A percentile compares a stretch with the other conserved stretches of the same genome.
Evolutionary conservation across 805 yeast genomes (phyloP).

Genomic region (Yarrowia keelungensis): DNA sequence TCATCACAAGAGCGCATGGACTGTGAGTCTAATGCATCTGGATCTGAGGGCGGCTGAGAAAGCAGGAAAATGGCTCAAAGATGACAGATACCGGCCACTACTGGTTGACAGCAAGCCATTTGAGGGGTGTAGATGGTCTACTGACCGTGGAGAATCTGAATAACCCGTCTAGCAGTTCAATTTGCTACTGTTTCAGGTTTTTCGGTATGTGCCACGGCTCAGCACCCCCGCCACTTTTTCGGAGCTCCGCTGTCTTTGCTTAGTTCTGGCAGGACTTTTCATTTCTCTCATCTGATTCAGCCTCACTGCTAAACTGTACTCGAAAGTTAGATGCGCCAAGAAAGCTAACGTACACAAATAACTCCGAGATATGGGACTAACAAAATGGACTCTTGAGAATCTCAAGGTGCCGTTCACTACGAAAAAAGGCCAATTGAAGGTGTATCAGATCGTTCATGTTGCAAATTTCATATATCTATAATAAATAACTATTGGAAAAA

Average conservation of each 20-base stretch:
- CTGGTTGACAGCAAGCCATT: background rate
- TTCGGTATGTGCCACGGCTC: background rate
- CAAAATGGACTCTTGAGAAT: background rate
- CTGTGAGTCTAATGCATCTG: slow-evolving; percentile 12
- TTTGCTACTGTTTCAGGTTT: background rate
- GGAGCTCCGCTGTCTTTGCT: slow-evolving; percentile 31
- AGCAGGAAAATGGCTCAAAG: slow-evolving; percentile 31
- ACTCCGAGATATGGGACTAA: slow-evolving; percentile 29
- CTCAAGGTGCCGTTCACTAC: slow-evolving; percentile 14
- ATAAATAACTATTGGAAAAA: slow-evolving; percentile 42
- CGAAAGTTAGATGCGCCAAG: slow-evolving; percentile 31
- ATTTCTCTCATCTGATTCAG: slow-evolving; percentile 35
- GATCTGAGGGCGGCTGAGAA: slow-evolving; percentile 37
- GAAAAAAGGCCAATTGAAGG: background rate
- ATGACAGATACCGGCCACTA: slow-evolving; percentile 12
- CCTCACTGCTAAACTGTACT: slow-evolving; percentile 32
- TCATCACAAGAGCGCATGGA: slow-evolving; percentile 35
- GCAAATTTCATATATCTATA: slow-evolving; percentile 25
- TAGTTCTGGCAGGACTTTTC: slow-evolving; percentile 8
- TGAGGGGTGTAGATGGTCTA: no score
- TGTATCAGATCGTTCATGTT: background rate
- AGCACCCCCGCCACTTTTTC: slow-evolving; percentile 21
- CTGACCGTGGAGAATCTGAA: no score
- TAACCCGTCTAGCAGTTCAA: no score
- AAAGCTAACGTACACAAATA: background rate